A percentile compares a stretch with the other conserved stretches of the same genome.
phyloP scores from a whole-genome alignment of 2,329 filamentous ascomycete genomes.

The Penicillium digitatum region DNA sequence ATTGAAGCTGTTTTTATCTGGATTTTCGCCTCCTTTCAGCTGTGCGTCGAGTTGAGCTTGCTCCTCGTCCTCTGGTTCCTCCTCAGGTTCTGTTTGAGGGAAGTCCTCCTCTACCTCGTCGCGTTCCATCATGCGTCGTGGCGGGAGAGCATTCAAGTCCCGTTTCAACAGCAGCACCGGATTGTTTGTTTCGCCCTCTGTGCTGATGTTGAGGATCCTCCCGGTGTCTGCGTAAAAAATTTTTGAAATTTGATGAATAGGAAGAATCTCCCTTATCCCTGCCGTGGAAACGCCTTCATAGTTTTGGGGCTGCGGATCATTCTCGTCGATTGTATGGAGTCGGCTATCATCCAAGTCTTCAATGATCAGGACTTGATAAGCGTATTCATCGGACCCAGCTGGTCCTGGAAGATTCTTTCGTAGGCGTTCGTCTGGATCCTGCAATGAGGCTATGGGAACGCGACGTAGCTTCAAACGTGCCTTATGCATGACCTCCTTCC shows the following conservation, averaged over 20 bases:
- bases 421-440: constrained; percentile 12
- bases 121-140: constrained; percentile 55
- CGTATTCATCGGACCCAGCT: constrained; percentile 59
- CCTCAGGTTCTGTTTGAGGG: constrained; percentile 27
- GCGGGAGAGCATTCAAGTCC: constrained; percentile 61
- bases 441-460: constrained; percentile 55
- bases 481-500: constrained; percentile 97
- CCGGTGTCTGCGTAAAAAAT: constrained; percentile 92
- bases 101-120: constrained; percentile 38
- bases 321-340: constrained; percentile 63
- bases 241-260: constrained; percentile 74
- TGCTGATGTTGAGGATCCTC: constrained; percentile 78
- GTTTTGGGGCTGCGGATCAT: constrained; percentile 51
- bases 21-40: constrained; percentile 22
- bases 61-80: constrained; percentile 40
- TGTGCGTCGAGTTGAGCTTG: constrained; percentile 41
- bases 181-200: constrained; percentile 64
- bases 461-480: constrained; percentile 75
- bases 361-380: constrained; percentile 75
- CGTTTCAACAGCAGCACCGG: constrained; percentile 72
- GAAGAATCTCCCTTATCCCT: constrained; percentile 63
- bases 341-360: constrained; percentile 75
- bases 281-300: constrained; percentile 61
- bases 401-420: constrained; percentile 36
- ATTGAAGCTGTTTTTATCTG: constrained; percentile 14